Evolutionary conservation across 495 filamentous ascomycete species (phyloP).

Genomic region (Hypoxylon lenormandii): DNA sequence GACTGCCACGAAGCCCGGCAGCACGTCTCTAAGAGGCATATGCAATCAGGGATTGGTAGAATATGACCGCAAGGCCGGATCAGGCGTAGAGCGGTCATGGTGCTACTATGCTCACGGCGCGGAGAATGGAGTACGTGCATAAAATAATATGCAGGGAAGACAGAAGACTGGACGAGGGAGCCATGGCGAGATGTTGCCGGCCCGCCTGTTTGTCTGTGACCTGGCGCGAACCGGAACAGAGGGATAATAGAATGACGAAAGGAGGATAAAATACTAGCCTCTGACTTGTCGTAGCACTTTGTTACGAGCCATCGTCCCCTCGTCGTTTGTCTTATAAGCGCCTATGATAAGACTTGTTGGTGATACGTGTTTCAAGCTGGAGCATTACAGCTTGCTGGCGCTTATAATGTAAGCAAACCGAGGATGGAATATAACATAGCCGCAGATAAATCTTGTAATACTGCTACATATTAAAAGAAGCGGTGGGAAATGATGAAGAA

Average conservation of each 20-base stretch:
- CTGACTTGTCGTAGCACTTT: constrained; percentile 24
- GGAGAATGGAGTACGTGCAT: constrained; percentile 48
- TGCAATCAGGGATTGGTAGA: constrained; percentile 47
- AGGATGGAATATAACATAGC: background rate
- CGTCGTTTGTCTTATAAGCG: constrained; percentile 32
- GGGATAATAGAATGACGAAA: constrained; percentile 13
- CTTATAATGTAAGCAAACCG: constrained; percentile 13
- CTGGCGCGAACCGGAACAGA: constrained; percentile 22
- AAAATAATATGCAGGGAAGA: constrained; percentile 48
- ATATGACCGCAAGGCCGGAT: constrained; percentile 35
- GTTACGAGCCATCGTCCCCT: constrained; percentile 9
- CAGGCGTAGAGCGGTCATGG: constrained; percentile 45
- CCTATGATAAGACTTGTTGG: constrained; percentile 18
- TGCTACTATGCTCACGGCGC: constrained; percentile 41
- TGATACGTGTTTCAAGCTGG: constrained; percentile 26
- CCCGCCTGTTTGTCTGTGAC: constrained; percentile 41
- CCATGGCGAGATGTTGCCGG: constrained; percentile 36
- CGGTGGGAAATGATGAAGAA: background rate
- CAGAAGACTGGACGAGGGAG: constrained; percentile 34
- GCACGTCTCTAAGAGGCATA: constrained; percentile 41
- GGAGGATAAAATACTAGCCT: constrained; percentile 5
- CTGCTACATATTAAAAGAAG: background rate
- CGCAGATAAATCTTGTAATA: background rate
- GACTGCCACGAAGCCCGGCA: constrained; percentile 61
- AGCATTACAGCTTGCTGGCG: constrained; percentile 29